A percentile compares a stretch with the other conserved stretches of the same genome.
phyloP scores from a whole-genome alignment of 176 grass and related monocot species.

The Bolboschoenus planiculmis region DNA sequence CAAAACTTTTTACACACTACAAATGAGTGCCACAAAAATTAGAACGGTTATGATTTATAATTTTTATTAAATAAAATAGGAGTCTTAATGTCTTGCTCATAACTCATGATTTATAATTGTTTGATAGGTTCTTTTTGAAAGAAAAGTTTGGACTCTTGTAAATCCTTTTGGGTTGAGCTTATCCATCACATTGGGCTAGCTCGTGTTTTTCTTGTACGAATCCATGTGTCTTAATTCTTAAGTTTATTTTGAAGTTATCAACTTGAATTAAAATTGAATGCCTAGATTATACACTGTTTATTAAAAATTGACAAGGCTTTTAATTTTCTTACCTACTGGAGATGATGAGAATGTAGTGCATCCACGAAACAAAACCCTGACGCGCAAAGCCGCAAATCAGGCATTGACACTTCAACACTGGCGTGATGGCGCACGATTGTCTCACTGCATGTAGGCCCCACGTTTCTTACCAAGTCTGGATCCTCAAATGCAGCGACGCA shows the following conservation, averaged over 20 bases:
- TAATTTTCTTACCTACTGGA: not conserved
- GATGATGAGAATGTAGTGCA: not conserved
- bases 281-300: not conserved
- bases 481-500: not conserved
- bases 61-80: not conserved
- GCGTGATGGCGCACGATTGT: not conserved
- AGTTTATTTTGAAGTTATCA: not conserved
- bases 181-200: not conserved
- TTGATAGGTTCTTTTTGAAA: not conserved
- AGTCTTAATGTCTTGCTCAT: not conserved
- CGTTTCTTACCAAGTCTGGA: not conserved
- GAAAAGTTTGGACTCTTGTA: not conserved
- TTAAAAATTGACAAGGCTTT: not conserved
- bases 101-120: not conserved
- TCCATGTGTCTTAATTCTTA: not conserved
- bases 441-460: not conserved
- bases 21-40: too few relatives aligned
- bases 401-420: slow-evolving; percentile 1
- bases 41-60: too few relatives aligned
- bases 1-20: too few relatives aligned
- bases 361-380: slow-evolving; percentile 10
- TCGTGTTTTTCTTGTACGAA: not conserved
- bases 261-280: not conserved
- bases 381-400: not conserved
- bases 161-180: not conserved